Conservation (phyloP, 306 rosid genomes). For the Senna siamea region DNA sequence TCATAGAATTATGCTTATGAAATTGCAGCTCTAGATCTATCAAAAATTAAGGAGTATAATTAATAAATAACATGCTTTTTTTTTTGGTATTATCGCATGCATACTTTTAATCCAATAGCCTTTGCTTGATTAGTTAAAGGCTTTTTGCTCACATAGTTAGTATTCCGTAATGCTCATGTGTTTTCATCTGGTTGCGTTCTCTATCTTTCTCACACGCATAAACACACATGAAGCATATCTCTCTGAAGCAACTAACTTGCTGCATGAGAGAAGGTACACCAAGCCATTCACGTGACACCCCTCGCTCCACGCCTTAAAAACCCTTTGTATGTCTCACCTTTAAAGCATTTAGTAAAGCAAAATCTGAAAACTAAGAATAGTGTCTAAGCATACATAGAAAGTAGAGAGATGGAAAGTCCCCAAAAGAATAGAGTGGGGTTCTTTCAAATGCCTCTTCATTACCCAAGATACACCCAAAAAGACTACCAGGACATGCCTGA, state of each 20-base stretch:
- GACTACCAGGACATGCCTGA: constrained; percentile 80
- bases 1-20: not conserved
- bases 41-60: no score
- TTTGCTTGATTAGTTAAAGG: no score
- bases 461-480: constrained; percentile 69
- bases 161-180: no score
- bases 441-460: constrained; percentile 88
- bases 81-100: no score
- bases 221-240: constrained; percentile 16
- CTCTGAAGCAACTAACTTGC: not conserved
- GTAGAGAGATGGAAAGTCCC: constrained; percentile 49
- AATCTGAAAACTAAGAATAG: not conserved
- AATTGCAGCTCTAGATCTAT: no score
- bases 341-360: not conserved
- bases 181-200: not conserved
- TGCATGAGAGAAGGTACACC: constrained; percentile 64
- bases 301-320: constrained; percentile 24
- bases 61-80: no score
- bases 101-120: no score
- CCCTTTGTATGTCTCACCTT: constrained; percentile 17
- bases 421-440: constrained; percentile 31
- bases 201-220: constrained; percentile 8
- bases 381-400: not conserved
- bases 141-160: no score
- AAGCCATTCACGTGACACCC: constrained; percentile 65